Conservation (phyloP, 371 early-diverging fungal genomes). For the Mortierella sp. region DNA sequence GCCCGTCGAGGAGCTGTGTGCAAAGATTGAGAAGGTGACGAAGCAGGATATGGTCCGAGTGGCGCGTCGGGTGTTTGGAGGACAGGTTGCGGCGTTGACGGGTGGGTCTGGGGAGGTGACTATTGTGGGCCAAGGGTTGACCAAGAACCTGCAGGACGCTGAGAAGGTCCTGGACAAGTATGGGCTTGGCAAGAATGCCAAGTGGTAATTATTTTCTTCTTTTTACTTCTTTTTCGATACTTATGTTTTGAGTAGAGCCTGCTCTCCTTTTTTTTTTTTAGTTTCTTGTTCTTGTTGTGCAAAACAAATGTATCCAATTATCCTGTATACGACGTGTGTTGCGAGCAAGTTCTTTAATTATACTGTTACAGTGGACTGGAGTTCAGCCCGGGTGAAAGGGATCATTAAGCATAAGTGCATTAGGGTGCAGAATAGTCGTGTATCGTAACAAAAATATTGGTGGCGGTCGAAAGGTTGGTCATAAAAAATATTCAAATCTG, state of each 20-base stretch:
- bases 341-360: too few relatives aligned
- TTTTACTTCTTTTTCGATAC: not conserved
- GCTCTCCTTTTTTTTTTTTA: not conserved
- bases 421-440: too few relatives aligned
- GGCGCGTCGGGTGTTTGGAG: constrained; percentile 69
- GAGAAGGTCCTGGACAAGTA: constrained; percentile 61
- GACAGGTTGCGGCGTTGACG: constrained; percentile 64
- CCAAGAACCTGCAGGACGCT: constrained; percentile 62
- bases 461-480: too few relatives aligned
- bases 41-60: constrained; percentile 81
- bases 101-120: constrained; percentile 72
- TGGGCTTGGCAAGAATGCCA: constrained; percentile 58
- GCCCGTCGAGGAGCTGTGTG: constrained; percentile 81
- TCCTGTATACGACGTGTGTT: too few relatives aligned
- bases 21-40: constrained; percentile 79
- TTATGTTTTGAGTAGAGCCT: not conserved
- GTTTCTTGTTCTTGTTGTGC: not conserved
- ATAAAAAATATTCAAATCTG: not conserved
- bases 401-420: not conserved
- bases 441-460: too few relatives aligned
- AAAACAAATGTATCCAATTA: too few relatives aligned
- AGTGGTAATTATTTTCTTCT: constrained; percentile 24
- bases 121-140: constrained; percentile 67
- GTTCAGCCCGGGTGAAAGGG: too few relatives aligned
- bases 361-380: too few relatives aligned